Evolutionary conservation across 208 protist species (phyloP), one percentile per base, ranked within the genome.

Genomic region (Leishmania martiniquensis): DNA sequence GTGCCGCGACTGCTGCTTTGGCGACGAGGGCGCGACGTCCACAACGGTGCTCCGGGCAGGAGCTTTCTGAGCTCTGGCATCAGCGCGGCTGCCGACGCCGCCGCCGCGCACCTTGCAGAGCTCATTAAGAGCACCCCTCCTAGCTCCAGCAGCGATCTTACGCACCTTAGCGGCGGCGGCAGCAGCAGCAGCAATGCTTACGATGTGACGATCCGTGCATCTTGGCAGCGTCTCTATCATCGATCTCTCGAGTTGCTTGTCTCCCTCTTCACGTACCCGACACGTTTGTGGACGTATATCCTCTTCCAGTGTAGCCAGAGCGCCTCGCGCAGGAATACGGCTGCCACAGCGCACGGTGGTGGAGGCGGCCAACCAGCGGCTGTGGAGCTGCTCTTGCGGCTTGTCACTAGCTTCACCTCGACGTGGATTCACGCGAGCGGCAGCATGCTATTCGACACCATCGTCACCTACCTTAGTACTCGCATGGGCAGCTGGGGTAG

Each of bases 341-440:
- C 49, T 4, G 10, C 59, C 29, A 54, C 62, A 20, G 49, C 65
- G 3, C 39, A 32, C 20, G 32, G 68, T 57, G 47, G 29, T 37
- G 49, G 32, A 47, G 17, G 10, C 22, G 69, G 34, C 54, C 71
- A 72, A 5, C 51, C 72, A 0, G 54, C 76, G 3, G 49, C 55
- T 66, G 59, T 75, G 73, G 20, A 51, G 55, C 32, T 78, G 45
- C 73, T 83, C 12, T 54, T 78, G 68, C 79, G 79, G 3, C 55
- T 78, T 4, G 57, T 83, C 13, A 83, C 79, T 0, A 83, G 79
- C 57, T 83, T 83, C 57, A 83, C 79, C 49, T 76, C 79, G 13
- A 83, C 54, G 5, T 83, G 79, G 79, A 66, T 83, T 57, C 79
- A 83, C 49, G 79, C 79, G 34, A 83, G 74, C 51, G 67, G 79